Evolutionary conservation across 2,329 filamentous ascomycete genomes (phyloP).

Genomic region (Calonectria ilicicola): DNA sequence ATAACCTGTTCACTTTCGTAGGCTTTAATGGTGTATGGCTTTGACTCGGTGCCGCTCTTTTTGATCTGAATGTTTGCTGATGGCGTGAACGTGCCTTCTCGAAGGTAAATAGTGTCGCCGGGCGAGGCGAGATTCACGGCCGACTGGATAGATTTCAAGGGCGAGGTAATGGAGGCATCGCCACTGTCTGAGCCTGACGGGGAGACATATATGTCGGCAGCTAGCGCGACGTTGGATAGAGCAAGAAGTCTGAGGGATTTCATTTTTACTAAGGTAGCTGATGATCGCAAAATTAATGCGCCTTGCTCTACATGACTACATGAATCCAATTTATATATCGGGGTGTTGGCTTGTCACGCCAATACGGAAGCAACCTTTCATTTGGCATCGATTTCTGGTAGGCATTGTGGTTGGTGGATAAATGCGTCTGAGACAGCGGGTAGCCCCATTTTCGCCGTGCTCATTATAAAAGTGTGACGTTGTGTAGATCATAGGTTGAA

Average conservation of each 20-base stretch:
- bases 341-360: background rate
- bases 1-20: conserved; percentile 56
- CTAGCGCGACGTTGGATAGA: conserved; percentile 20
- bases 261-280: background rate
- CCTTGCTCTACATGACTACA: background rate
- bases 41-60: conserved; percentile 53
- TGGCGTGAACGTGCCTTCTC: conserved; percentile 56
- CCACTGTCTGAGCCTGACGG: conserved; percentile 54
- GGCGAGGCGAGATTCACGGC: conserved; percentile 58
- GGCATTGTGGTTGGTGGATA: background rate
- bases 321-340: background rate
- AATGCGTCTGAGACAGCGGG: background rate
- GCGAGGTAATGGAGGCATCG: conserved; percentile 46
- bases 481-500: background rate
- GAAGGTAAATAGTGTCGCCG: conserved; percentile 58
- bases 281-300: background rate
- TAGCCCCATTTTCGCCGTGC: background rate
- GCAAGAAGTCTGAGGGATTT: conserved; percentile 8
- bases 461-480: background rate
- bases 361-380: background rate
- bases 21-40: conserved; percentile 54
- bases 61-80: conserved; percentile 60
- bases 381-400: background rate
- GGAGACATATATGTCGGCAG: conserved; percentile 56
- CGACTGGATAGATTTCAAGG: conserved; percentile 58